Percentiles rank a stretch among this genome's conserved stretches.
These are phyloP conservation scores for Periconia macrospinosa DNA, from an alignment of 2,329 filamentous ascomycete species.

Conservation along the genomic window DNA sequence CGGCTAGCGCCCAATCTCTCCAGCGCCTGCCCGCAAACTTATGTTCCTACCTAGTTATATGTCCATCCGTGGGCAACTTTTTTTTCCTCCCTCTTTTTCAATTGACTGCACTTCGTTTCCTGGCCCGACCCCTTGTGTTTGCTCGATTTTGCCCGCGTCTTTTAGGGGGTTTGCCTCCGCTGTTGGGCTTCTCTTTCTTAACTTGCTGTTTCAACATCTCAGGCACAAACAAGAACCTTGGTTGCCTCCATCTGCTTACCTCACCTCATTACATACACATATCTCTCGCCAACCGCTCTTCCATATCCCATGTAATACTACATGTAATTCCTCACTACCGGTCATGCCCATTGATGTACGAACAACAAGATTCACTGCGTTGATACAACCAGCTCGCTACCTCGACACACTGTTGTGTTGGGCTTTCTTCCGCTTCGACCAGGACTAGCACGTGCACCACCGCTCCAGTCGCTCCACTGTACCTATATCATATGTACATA, in stretches of 20 bases:
- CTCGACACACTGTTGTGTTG: background rate
- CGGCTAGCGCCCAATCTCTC: conserved; percentile 9
- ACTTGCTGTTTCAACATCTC: conserved; percentile 8
- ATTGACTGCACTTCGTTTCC: background rate
- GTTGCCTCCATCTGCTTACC: conserved; percentile 19
- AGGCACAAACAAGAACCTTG: conserved; percentile 11
- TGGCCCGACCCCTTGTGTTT: too few relatives aligned
- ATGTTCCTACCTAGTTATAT: background rate
- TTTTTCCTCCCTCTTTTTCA: background rate
- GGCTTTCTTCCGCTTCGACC: background rate
- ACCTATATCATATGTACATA: too few relatives aligned
- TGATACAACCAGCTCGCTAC: background rate
- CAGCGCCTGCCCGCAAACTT: conserved; percentile 8
- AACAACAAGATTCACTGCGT: background rate
- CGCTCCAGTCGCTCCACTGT: too few relatives aligned
- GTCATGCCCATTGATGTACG: background rate
- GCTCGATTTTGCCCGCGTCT: background rate
- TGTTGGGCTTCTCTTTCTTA: background rate
- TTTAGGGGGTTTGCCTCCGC: too few relatives aligned
- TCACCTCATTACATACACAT: conserved; percentile 18
- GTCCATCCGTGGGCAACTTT: background rate
- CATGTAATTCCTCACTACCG: background rate
- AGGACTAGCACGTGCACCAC: background rate
- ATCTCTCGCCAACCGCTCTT: conserved; percentile 8
- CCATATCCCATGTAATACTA: background rate